Evolutionary conservation across 192 early-diverging fungal genomes (phyloP).

Genomic region (Podila epicladia): DNA sequence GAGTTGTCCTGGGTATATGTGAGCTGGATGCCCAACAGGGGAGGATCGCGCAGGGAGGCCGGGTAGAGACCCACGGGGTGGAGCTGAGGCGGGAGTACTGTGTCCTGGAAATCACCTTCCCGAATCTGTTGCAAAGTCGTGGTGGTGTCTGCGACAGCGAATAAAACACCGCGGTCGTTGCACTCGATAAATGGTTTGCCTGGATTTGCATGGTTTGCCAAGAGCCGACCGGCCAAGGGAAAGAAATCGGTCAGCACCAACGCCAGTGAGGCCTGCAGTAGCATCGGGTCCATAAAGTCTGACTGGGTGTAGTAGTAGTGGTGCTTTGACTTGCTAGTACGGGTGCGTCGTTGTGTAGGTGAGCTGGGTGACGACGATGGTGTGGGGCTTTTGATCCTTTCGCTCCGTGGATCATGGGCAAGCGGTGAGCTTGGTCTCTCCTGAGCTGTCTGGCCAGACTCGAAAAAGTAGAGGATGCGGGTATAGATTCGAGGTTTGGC

Average conservation of each 20-base stretch:
- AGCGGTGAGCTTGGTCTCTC: background rate
- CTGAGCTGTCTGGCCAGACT: constrained; percentile 20
- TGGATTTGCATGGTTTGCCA: background rate
- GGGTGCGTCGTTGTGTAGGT: constrained; percentile 3
- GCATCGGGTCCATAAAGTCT: constrained; percentile 47
- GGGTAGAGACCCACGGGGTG: constrained; percentile 47
- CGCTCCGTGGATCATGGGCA: background rate
- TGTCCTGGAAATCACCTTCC: constrained; percentile 33
- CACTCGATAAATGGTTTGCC: constrained; percentile 37
- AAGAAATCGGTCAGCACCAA: constrained; percentile 45
- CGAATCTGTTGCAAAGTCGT: constrained; percentile 32
- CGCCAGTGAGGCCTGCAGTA: constrained; percentile 45
- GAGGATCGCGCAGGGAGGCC: constrained; percentile 43
- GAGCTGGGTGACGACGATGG: constrained; percentile 10
- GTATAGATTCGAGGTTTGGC: constrained; percentile 52
- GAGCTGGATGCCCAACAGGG: constrained; percentile 35
- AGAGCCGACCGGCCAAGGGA: constrained; percentile 34
- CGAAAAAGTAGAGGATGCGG: constrained; percentile 50
- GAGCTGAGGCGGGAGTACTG: constrained; percentile 37
- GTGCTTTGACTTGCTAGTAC: constrained; percentile 9
- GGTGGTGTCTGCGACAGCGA: constrained; percentile 36
- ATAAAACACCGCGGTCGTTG: constrained; percentile 46
- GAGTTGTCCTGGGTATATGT: constrained; percentile 43
- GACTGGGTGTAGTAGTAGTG: constrained; percentile 39
- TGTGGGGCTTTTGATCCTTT: background rate